Conservation (phyloP, 108 stramenopile genomes). For the Stephanodiscus triporus region DNA sequence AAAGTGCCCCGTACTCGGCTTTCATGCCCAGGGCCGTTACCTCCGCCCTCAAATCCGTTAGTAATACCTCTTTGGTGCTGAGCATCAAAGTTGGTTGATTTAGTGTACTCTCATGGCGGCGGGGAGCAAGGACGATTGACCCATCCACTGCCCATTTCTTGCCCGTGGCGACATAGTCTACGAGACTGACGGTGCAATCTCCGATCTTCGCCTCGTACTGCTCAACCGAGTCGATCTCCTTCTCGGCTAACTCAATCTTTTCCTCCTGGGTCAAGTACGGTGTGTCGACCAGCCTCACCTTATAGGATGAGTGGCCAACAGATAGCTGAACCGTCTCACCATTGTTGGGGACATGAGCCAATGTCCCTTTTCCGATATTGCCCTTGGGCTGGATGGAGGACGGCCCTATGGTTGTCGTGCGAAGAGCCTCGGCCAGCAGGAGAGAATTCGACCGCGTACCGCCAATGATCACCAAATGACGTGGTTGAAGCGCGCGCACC, state of each 20-base stretch:
- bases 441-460: conserved; percentile 63
- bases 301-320: conserved; percentile 85
- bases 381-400: conserved; percentile 6
- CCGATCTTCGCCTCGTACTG: conserved; percentile 79
- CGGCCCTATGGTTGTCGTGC: conserved; percentile 26
- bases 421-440: conserved; percentile 69
- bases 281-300: conserved; percentile 77
- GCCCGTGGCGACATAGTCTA: conserved; percentile 85
- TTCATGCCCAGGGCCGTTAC: conserved; percentile 87
- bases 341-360: conserved; percentile 59
- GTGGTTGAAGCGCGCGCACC: conserved; percentile 84
- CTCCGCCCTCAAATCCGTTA: conserved; percentile 88
- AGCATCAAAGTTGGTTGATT: conserved; percentile 65
- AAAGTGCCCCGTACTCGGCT: conserved; percentile 78
- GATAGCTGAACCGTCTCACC: conserved; percentile 68
- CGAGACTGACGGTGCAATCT: conserved; percentile 80
- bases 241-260: conserved; percentile 46
- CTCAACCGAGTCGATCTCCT: conserved; percentile 64
- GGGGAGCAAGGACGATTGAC: conserved; percentile 83
- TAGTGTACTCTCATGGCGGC: conserved; percentile 29
- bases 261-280: conserved; percentile 79
- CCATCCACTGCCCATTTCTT: conserved; percentile 87
- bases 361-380: conserved; percentile 4
- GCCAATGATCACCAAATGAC: conserved; percentile 84
- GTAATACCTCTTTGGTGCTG: conserved; percentile 83